Conservation (phyloP, 164 flowering plant genomes). For the Chimonanthus salicifolius region DNA sequence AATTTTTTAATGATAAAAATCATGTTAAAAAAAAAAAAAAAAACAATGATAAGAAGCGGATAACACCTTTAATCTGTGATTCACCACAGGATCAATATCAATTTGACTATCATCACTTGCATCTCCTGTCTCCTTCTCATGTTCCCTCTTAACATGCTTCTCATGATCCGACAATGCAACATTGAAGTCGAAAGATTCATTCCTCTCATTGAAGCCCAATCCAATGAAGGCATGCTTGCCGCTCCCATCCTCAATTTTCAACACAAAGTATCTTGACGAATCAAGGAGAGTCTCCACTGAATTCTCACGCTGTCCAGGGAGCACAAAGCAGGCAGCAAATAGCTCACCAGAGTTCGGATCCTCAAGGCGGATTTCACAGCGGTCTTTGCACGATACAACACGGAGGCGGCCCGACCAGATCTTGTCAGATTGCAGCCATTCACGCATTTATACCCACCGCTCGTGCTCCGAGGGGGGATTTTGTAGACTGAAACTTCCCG, state of each 20-base stretch:
- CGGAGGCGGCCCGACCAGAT: slow-evolving; percentile 99
- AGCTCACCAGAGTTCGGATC: slow-evolving; percentile 90
- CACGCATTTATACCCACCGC: slow-evolving; percentile 98
- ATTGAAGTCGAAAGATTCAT: slow-evolving; percentile 98
- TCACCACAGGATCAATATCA: slow-evolving; percentile 96
- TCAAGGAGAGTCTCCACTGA: slow-evolving; percentile 91
- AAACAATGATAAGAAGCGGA: neutral
- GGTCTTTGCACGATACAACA: slow-evolving; percentile 71
- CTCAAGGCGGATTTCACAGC: slow-evolving; percentile 96
- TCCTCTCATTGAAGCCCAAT: slow-evolving; percentile 82
- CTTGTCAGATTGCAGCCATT: slow-evolving; percentile 97
- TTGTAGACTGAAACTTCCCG: slow-evolving; percentile 89
- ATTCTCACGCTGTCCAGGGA: slow-evolving; percentile 77
- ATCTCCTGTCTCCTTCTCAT: slow-evolving; percentile 56
- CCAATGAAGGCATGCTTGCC: slow-evolving; percentile 98
- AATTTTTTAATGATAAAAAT: too few species aligned
- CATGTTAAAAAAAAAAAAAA: neutral
- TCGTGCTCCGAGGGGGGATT: slow-evolving; percentile 86
- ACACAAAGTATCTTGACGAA: slow-evolving; percentile 91
- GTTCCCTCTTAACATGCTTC: slow-evolving; percentile 81
- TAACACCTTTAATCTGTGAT: slow-evolving; percentile 89
- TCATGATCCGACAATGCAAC: slow-evolving; percentile 99
- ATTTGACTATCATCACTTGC: slow-evolving; percentile 42
- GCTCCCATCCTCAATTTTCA: slow-evolving; percentile 86
- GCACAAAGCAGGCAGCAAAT: slow-evolving; percentile 89